phyloP scores from a whole-genome alignment of 78 protist genomes.

The Chrysochromulina parva region DNA sequence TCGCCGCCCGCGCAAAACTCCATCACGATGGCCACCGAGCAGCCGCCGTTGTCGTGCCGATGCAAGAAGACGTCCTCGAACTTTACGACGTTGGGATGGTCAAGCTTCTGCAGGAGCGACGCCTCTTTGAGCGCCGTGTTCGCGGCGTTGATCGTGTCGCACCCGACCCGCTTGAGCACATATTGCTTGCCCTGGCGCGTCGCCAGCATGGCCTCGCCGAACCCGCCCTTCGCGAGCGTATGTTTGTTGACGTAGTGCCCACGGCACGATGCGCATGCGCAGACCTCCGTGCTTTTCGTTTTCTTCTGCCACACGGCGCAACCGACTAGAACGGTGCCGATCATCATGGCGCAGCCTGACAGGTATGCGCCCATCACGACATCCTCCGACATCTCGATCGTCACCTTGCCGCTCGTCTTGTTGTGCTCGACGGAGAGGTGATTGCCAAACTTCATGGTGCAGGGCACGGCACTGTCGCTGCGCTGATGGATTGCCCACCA shows the following conservation, averaged over 20 bases:
- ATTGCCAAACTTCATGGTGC: too few relatives aligned
- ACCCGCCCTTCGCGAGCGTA: not conserved
- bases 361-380: not conserved
- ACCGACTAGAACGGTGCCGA: not conserved
- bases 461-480: too few relatives aligned
- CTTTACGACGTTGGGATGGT: not conserved
- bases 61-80: conserved; percentile 1
- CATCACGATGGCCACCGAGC: conserved; percentile 5
- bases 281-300: not conserved
- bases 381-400: not conserved
- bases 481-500: too few relatives aligned
- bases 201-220: not conserved
- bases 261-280: not conserved
- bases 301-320: conserved; percentile 6
- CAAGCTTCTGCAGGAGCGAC: not conserved
- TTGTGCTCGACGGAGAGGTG: too few relatives aligned
- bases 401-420: not conserved
- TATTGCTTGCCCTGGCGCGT: not conserved
- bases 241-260: not conserved
- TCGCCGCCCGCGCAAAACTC: conserved; percentile 24
- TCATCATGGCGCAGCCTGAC: not conserved
- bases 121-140: conserved; percentile 12
- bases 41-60: conserved; percentile 4
- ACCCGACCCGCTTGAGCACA: conserved; percentile 1
- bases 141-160: not conserved